A percentile compares a stretch with the other conserved stretches of the same genome.
Evolutionary conservation across 768 basidiomycete genomes (phyloP).

Genomic region (Serendipita sp.): DNA sequence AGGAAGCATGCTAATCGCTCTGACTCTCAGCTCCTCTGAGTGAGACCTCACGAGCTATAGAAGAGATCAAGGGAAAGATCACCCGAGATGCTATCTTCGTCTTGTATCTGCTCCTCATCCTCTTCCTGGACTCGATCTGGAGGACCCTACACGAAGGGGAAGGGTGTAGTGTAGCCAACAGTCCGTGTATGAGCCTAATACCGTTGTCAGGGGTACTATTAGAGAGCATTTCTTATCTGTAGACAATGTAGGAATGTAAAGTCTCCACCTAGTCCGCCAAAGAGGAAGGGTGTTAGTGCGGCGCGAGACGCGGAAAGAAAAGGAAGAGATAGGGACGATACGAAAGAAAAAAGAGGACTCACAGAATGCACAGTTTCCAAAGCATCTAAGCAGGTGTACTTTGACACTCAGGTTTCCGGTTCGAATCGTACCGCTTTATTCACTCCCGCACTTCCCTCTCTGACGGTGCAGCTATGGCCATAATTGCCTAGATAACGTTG

Average conservation of each 20-base stretch:
- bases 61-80: slow-evolving; percentile 27
- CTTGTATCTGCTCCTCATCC: slow-evolving; percentile 28
- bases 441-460: too few species aligned
- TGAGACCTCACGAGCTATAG: slow-evolving; percentile 27
- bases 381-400: slow-evolving; percentile 18
- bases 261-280: slow-evolving; percentile 20
- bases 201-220: slow-evolving; percentile 23
- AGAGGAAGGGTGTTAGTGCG: neutral
- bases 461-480: too few species aligned
- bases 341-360: neutral
- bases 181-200: slow-evolving; percentile 27
- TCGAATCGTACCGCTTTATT: slow-evolving; percentile 10
- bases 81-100: slow-evolving; percentile 29
- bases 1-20: slow-evolving; percentile 19
- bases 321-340: too few species aligned
- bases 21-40: slow-evolving; percentile 32
- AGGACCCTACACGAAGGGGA: slow-evolving; percentile 18
- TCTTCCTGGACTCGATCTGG: slow-evolving; percentile 26
- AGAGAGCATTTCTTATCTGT: slow-evolving; percentile 27
- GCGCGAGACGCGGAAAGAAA: too few species aligned
- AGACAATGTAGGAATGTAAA: slow-evolving; percentile 29
- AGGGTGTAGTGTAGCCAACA: slow-evolving; percentile 25
- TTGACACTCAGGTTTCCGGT: neutral
- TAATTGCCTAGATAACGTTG: too few species aligned
- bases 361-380: slow-evolving; percentile 16